Base-by-base conservation (phyloP, 306 rosid genomes). In the Hippophae tibetana region DNA sequence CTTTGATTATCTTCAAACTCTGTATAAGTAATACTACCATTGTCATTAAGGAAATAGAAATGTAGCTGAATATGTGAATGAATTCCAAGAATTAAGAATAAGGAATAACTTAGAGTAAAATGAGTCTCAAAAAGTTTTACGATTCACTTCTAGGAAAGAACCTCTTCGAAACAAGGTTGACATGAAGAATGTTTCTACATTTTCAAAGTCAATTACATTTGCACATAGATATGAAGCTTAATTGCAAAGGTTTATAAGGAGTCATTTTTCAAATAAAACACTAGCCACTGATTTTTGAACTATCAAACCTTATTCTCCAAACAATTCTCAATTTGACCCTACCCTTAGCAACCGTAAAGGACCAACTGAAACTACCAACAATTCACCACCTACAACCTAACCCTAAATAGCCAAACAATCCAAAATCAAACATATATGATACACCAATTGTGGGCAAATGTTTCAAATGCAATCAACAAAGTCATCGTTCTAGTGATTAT, bases 81-180 rank as follows among this genome's bases (percentile, higher is more conserved):
- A 60, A 1, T 18, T 18, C 1, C 1, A 6, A 6, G 8, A 44
- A 6, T 44, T 44, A 1, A 18, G 23, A 18, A n/a, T 5, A 2
- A 26, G 43, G 7, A 60, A 60, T 12, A 12, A 7, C 0, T 31
- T 46, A 13, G 13, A 5, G 0, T 47, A 56, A 13, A 10, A 2
- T 2, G 6, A 1, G 0, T 3, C 43, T 3, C 7, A 56, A 31
- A 26, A 9, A 12, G n/a, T 2, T 7, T 0, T 0, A 0, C 1
- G 6, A 6, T 56, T 27, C n/a, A 14, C 41, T 2, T 2, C 27
- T n/a, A 26, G 8, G 59, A 31, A 27, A 4, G 5, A 14, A 1
- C 27, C 2, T 7, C 11, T 55, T 1, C n/a, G 5, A 0, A 14
- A 55, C 8, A 0, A 8, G 2, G 1, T 45, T 8, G 10, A 45